These are phyloP conservation scores for Camellia lanceoleosa DNA, from an alignment of 148 eudicot species.

Conservation along the genomic window DNA sequence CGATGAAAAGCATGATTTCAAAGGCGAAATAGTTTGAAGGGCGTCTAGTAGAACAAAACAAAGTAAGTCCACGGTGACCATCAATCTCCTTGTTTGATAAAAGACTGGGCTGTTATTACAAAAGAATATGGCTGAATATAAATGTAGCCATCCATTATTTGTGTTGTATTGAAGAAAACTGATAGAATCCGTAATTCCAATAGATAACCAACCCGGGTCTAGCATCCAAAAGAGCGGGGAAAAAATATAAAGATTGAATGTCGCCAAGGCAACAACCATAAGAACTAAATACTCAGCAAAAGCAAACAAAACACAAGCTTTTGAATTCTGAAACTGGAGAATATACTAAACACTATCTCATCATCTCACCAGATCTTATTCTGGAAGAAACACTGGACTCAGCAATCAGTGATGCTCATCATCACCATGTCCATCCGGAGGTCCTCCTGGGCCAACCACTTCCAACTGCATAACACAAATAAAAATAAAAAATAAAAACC, in stretches of 20 bases:
- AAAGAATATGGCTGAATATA: background rate
- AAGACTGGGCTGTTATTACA: no score
- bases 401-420: conserved; percentile 56
- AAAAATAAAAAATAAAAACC: no score
- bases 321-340: conserved; percentile 38
- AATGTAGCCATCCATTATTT: conserved; percentile 28
- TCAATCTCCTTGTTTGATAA: no score
- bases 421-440: conserved; percentile 67
- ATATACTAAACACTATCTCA: conserved; percentile 26
- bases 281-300: conserved; percentile 23
- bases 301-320: conserved; percentile 29
- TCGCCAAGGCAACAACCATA: conserved; percentile 26
- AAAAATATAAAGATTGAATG: conserved; percentile 13
- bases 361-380: conserved; percentile 59
- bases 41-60: no score
- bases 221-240: conserved; percentile 15
- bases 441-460: conserved; percentile 88
- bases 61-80: no score
- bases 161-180: conserved; percentile 14
- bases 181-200: conserved; percentile 25
- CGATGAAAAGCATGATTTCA: no score
- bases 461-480: conserved; percentile 53
- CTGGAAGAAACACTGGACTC: conserved; percentile 29
- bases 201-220: conserved; percentile 26
- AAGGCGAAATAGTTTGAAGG: no score